phyloP scores from a whole-genome alignment of 176 grass and related monocot genomes.

The Tillandsia fasciculata region DNA sequence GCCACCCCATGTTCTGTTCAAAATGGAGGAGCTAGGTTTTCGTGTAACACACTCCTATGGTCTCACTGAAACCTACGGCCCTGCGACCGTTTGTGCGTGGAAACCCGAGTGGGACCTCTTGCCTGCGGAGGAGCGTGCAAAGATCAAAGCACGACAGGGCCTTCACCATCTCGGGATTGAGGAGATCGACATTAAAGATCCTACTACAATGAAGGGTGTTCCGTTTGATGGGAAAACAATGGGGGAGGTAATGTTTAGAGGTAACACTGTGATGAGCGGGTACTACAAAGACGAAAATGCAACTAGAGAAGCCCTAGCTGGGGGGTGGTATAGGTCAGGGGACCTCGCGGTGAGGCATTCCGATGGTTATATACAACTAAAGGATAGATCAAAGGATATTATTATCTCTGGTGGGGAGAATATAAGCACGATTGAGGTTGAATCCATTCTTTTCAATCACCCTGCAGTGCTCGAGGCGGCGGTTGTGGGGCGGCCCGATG shows the following conservation, averaged over 20 bases:
- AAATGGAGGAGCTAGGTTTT: slow-evolving; percentile 67
- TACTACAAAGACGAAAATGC: slow-evolving; percentile 70
- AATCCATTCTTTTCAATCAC: slow-evolving; percentile 59
- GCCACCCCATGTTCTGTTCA: slow-evolving; percentile 41
- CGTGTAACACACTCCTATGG: slow-evolving; percentile 60
- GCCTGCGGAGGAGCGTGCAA: slow-evolving; percentile 40
- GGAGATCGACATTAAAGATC: slow-evolving; percentile 68
- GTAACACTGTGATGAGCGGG: slow-evolving; percentile 85
- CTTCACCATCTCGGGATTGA: slow-evolving; percentile 59
- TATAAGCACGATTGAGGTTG: slow-evolving; percentile 82
- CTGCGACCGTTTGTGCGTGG: slow-evolving; percentile 54
- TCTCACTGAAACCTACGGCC: slow-evolving; percentile 82
- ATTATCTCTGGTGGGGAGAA: slow-evolving; percentile 94
- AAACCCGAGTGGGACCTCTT: slow-evolving; percentile 73
- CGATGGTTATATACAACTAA: slow-evolving; percentile 70
- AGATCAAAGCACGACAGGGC: slow-evolving; percentile 68
- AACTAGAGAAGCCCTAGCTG: slow-evolving; percentile 39
- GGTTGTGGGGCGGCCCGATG: slow-evolving; percentile 58
- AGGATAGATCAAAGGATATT: slow-evolving; percentile 79
- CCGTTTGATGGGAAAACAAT: slow-evolving; percentile 56
- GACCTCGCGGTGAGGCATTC: slow-evolving; percentile 56
- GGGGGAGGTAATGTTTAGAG: slow-evolving; percentile 80
- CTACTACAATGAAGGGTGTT: slow-evolving; percentile 43
- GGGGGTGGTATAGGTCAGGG: slow-evolving; percentile 56
- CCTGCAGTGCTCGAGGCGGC: slow-evolving; percentile 61